phyloP scores from a whole-genome alignment of 371 early-diverging fungal species.

The Mortierella sp. region DNA sequence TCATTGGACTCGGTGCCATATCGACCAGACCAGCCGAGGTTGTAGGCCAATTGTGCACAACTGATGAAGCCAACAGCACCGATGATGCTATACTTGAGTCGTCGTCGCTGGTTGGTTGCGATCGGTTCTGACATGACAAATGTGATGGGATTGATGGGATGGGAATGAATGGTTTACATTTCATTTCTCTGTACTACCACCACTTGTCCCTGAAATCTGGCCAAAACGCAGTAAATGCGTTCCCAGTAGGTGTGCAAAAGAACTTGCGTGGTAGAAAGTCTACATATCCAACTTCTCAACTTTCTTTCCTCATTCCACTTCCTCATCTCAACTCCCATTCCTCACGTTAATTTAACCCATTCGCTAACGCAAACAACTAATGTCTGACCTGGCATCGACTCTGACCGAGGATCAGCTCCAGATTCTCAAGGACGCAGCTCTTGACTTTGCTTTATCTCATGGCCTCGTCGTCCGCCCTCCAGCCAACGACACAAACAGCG shows the following conservation, averaged over 20 bases:
- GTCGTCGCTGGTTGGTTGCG: background rate
- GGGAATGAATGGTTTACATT: background rate
- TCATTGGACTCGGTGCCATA: background rate
- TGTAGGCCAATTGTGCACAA: conserved; percentile 22
- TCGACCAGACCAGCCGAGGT: conserved; percentile 24
- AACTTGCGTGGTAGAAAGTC: no score
- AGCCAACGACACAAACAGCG: conserved; percentile 47
- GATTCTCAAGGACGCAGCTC: conserved; percentile 65
- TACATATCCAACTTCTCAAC: no score
- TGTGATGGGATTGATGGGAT: background rate
- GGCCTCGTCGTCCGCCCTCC: conserved; percentile 82
- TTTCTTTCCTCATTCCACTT: background rate
- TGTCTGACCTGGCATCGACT: conserved; percentile 50
- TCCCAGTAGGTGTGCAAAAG: background rate
- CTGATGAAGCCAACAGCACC: conserved; percentile 20
- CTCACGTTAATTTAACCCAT: background rate
- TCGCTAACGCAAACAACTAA: background rate
- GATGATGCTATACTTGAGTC: conserved; percentile 25
- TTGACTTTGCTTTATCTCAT: conserved; percentile 86
- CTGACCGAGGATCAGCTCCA: conserved; percentile 48
- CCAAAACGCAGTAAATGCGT: background rate
- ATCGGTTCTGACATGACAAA: background rate
- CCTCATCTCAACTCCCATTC: background rate
- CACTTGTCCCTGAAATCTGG: no score
- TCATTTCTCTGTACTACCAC: no score